phyloP scores from a whole-genome alignment of 2,329 filamentous ascomycete species.

The Orbilia blumenaviensis region DNA sequence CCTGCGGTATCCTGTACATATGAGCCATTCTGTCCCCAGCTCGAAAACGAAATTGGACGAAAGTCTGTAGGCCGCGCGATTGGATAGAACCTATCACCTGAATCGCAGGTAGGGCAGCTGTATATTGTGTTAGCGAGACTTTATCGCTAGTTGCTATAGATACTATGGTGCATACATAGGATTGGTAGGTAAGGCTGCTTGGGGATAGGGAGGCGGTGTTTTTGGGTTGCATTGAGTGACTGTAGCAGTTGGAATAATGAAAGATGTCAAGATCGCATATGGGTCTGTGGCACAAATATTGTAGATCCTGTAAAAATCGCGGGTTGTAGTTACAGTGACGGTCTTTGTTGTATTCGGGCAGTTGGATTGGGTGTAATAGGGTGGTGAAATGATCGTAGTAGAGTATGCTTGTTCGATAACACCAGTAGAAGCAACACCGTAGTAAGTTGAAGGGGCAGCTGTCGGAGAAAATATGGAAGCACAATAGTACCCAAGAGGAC shows the following conservation, averaged over 20 bases:
- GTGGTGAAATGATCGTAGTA: slow-evolving; percentile 5
- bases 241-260: slow-evolving; percentile 35
- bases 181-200: not conserved
- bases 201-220: not conserved
- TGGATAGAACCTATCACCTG: slow-evolving; percentile 4
- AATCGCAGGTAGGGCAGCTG: slow-evolving; percentile 28
- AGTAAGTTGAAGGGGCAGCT: slow-evolving; percentile 27
- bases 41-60: slow-evolving; percentile 16
- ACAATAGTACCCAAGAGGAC: slow-evolving; percentile 41
- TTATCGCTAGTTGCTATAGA: not conserved
- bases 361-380: not conserved
- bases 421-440: slow-evolving; percentile 43
- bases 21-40: slow-evolving; percentile 22
- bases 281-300: slow-evolving; percentile 36
- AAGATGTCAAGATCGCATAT: slow-evolving; percentile 34
- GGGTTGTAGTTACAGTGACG: slow-evolving; percentile 33
- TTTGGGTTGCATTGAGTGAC: slow-evolving; percentile 20
- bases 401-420: slow-evolving; percentile 33
- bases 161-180: not conserved
- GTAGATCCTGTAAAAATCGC: slow-evolving; percentile 30
- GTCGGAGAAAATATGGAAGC: slow-evolving; percentile 21
- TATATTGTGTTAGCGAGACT: not conserved
- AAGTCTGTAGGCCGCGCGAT: slow-evolving; percentile 14
- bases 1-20: not conserved
- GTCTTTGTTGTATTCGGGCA: slow-evolving; percentile 4